These are phyloP conservation scores for Mycena floridula DNA, from an alignment of 768 basidiomycete species.

Conservation along the genomic window DNA sequence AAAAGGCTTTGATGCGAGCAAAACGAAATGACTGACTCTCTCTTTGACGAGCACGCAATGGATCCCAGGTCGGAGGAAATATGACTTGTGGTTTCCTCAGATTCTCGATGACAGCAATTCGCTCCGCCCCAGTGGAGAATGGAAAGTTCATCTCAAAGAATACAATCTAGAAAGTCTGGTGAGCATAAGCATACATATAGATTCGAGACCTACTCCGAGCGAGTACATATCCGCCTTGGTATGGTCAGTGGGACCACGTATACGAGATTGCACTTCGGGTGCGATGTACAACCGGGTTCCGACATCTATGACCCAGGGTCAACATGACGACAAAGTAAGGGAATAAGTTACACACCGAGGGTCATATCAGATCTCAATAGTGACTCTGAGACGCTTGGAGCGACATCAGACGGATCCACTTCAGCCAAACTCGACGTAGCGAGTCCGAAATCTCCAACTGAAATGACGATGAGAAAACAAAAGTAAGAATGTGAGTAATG, in stretches of 20 bases:
- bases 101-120: conserved; percentile 77
- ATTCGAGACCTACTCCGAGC: conserved; percentile 58
- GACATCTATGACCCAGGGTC: conserved; percentile 47
- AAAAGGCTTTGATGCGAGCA: background rate
- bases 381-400: conserved; percentile 33
- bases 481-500: background rate
- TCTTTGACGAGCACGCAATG: conserved; percentile 51
- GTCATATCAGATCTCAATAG: conserved; percentile 70
- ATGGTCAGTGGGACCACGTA: conserved; percentile 63
- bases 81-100: conserved; percentile 65
- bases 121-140: conserved; percentile 78
- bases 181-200: background rate
- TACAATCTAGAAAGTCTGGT: conserved; percentile 55
- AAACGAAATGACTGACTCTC: conserved; percentile 46
- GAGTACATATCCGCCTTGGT: conserved; percentile 94
- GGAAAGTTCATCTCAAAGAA: conserved; percentile 96
- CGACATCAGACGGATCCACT: conserved; percentile 67
- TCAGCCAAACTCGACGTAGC: conserved; percentile 79
- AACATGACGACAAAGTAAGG: background rate
- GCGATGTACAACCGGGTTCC: conserved; percentile 92
- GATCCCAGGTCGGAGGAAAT: conserved; percentile 76
- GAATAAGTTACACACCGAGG: conserved; percentile 38
- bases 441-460: conserved; percentile 91
- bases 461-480: conserved; percentile 5
- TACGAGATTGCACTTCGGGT: conserved; percentile 74